These are phyloP conservation scores for Anacardium occidentale DNA, from an alignment of 345 rosid genomes.

Conservation along the genomic window DNA sequence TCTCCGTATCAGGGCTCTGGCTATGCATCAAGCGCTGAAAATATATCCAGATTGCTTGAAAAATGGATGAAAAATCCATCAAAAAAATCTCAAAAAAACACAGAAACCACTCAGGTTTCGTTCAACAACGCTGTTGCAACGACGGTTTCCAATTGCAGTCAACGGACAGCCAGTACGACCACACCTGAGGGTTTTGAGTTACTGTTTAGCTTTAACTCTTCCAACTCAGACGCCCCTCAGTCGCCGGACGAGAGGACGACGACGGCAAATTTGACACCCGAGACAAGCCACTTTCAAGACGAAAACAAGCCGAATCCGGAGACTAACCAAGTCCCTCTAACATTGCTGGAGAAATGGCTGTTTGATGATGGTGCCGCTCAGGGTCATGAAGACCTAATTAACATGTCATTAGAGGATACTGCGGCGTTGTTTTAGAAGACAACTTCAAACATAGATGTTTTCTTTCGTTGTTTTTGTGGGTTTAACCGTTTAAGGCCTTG, in stretches of 20 bases:
- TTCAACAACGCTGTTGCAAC: constrained; percentile 17
- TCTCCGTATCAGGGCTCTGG: constrained; percentile 13
- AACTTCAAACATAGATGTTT: too few relatives aligned
- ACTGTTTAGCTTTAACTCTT: constrained; percentile 48
- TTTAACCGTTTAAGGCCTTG: not conserved
- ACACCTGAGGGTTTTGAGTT: constrained; percentile 44
- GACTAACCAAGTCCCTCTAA: constrained; percentile 39
- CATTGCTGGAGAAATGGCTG: constrained; percentile 68
- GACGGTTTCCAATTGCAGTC: constrained; percentile 28
- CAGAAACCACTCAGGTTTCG: constrained; percentile 32
- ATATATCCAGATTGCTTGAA: constrained; percentile 62
- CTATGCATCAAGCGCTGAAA: constrained; percentile 67
- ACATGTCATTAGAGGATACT: constrained; percentile 39
- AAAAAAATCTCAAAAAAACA: constrained; percentile 21
- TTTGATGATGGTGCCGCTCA: constrained; percentile 54
- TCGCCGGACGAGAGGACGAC: constrained; percentile 33
- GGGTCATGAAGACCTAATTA: constrained; percentile 40
- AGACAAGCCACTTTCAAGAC: constrained; percentile 38
- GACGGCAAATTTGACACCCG: constrained; percentile 35
- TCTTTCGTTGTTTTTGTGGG: not conserved
- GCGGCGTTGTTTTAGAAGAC: constrained; percentile 29
- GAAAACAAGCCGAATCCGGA: constrained; percentile 39
- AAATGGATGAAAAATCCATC: constrained; percentile 60
- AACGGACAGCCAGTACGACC: constrained; percentile 24
- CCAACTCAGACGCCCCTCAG: constrained; percentile 37